Conservation (phyloP, 805 yeast genomes). For the Saccharomycopsis fibuligera region DNA sequence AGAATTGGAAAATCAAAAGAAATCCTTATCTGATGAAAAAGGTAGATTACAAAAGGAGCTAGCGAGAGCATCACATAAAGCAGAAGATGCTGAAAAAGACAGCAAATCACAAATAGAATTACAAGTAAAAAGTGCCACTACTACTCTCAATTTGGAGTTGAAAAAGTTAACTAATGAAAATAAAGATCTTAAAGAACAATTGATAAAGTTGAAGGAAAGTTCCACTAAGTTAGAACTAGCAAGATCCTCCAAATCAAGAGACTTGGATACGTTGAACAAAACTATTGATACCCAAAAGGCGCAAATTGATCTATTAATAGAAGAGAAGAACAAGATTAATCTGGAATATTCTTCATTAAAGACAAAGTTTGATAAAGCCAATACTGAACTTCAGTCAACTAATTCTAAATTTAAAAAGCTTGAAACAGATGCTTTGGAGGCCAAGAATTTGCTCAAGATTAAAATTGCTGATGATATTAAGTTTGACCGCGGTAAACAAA, state of each 20-base stretch:
- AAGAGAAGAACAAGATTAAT: constrained; percentile 24
- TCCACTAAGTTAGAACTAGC: constrained; percentile 19
- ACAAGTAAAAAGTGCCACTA: constrained; percentile 19
- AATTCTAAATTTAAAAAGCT: constrained; percentile 27
- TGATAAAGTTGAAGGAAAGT: constrained; percentile 25
- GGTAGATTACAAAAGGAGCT: constrained; percentile 28
- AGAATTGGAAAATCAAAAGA: constrained; percentile 31
- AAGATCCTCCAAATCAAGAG: constrained; percentile 17
- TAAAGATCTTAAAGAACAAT: constrained; percentile 25
- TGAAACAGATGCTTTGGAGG: constrained; percentile 40
- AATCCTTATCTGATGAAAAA: constrained; percentile 27
- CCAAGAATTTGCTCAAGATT: constrained; percentile 36
- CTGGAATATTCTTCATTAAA: constrained; percentile 24
- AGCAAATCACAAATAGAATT: constrained; percentile 17
- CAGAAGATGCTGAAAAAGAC: constrained; percentile 9
- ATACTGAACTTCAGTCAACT: constrained; percentile 26
- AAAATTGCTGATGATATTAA: constrained; percentile 38
- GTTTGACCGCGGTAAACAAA: constrained; percentile 40
- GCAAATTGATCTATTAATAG: constrained; percentile 19
- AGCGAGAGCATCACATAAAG: constrained; percentile 20
- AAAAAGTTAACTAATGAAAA: constrained; percentile 18
- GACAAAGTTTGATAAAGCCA: constrained; percentile 25
- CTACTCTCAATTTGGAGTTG: constrained; percentile 17
- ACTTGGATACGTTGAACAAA: constrained; percentile 18
- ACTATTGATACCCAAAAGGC: constrained; percentile 21